phyloP scores from a whole-genome alignment of 2,329 filamentous ascomycete genomes.

The Ophiocordyceps camponoti-floridani region DNA sequence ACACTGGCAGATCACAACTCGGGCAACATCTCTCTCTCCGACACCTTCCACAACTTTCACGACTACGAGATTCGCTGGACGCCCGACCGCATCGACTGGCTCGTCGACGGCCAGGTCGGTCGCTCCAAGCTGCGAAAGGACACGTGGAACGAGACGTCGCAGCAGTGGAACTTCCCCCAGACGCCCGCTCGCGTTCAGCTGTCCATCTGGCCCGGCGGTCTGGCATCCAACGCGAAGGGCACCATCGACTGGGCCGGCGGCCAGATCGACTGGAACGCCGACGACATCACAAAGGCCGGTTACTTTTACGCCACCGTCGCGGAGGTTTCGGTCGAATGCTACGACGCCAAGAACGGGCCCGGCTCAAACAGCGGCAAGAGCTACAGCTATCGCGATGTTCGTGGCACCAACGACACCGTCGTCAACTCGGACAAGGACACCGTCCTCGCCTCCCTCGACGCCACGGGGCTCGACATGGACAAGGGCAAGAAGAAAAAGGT shows the following conservation, averaged over 20 bases:
- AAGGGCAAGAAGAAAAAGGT: conserved; percentile 15
- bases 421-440: conserved; percentile 58
- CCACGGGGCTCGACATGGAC: conserved; percentile 62
- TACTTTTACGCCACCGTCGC: conserved; percentile 79
- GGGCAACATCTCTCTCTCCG: conserved; percentile 46
- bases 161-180: conserved; percentile 78
- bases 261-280: conserved; percentile 61
- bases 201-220: conserved; percentile 89
- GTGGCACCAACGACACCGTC: conserved; percentile 60
- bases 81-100: conserved; percentile 72
- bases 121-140: conserved; percentile 58
- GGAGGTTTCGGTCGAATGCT: conserved; percentile 73
- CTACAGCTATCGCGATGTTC: conserved; percentile 54
- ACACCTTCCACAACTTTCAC: conserved; percentile 67
- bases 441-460: conserved; percentile 59
- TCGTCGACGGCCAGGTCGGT: conserved; percentile 61
- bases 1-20: conserved; percentile 49
- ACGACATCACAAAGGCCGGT: conserved; percentile 62
- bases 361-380: conserved; percentile 52
- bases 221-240: conserved; percentile 58
- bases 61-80: conserved; percentile 90
- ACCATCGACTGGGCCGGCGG: conserved; percentile 89
- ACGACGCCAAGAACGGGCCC: conserved; percentile 39
- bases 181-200: conserved; percentile 81
- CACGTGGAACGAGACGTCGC: conserved; percentile 72